A percentile compares a stretch with the other conserved stretches of the same genome.
phyloP scores from a whole-genome alignment of 345 rosid genomes.

The Moringa oleifera region DNA sequence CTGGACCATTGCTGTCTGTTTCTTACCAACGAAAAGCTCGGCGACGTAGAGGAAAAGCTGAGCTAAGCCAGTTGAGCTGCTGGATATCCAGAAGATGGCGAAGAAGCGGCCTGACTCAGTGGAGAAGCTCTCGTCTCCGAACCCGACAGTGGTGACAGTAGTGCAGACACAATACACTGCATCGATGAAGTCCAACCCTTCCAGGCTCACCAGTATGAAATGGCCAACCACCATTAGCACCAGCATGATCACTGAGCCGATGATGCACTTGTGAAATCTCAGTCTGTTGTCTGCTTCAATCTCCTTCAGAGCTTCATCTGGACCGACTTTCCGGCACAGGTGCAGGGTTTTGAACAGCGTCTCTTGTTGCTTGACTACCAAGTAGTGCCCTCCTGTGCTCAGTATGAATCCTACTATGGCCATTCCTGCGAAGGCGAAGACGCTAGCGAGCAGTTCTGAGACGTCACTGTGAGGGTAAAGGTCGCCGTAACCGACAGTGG shows the following conservation, averaged over 20 bases:
- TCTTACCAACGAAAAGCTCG: conserved; percentile 31
- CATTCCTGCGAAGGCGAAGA: conserved; percentile 46
- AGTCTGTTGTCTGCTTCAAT: conserved; percentile 25
- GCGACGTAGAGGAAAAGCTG: conserved; percentile 50
- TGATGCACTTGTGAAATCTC: conserved; percentile 26
- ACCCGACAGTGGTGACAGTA: conserved; percentile 51
- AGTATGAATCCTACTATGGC: conserved; percentile 39
- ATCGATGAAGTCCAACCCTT: conserved; percentile 28
- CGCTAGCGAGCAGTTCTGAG: conserved; percentile 38
- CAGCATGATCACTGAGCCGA: conserved; percentile 14
- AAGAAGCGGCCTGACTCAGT: conserved; percentile 38
- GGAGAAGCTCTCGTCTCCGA: conserved; percentile 55
- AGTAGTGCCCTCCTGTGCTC: conserved; percentile 49
- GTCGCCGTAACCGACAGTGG: conserved; percentile 59
- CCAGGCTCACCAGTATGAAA: conserved; percentile 26
- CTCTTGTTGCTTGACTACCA: conserved; percentile 43
- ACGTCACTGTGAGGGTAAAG: conserved; percentile 36
- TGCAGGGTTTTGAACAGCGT: conserved; percentile 38
- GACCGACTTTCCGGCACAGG: conserved; percentile 19
- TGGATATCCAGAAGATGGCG: conserved; percentile 51
- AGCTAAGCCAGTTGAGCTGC: conserved; percentile 44
- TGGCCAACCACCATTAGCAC: conserved; percentile 33
- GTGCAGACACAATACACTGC: conserved; percentile 54
- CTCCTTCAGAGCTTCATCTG: conserved; percentile 30
- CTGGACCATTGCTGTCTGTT: conserved; percentile 25